Evolutionary conservation across 108 stramenopile genomes (phyloP).

Genomic region (Chaetoceros tenuissimus): DNA sequence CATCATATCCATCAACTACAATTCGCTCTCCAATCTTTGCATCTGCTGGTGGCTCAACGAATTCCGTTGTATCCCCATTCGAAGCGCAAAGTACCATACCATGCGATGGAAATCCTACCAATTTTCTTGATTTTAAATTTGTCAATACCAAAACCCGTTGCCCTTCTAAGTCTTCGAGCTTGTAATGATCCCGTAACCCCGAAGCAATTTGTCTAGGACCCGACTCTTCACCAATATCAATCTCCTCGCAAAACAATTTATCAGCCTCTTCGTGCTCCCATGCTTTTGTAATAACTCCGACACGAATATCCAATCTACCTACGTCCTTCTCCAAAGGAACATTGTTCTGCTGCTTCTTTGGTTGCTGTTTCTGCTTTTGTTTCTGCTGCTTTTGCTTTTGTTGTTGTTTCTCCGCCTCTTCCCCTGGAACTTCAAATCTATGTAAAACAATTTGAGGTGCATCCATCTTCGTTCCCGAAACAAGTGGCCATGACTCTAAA

Average conservation of each 20-base stretch:
- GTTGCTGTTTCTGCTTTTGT: slow-evolving; percentile 18
- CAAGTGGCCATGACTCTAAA: slow-evolving; percentile 40
- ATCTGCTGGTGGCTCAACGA: slow-evolving; percentile 73
- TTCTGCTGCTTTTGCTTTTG: slow-evolving; percentile 11
- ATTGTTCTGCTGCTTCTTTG: slow-evolving; percentile 19
- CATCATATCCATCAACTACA: slow-evolving; percentile 54
- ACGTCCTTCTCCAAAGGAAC: slow-evolving; percentile 29
- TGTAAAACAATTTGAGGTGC: slow-evolving; percentile 71
- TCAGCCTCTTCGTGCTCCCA: slow-evolving; percentile 90
- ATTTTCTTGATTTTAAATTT: slow-evolving; percentile 82
- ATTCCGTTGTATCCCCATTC: slow-evolving; percentile 54
- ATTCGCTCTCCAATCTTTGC: slow-evolving; percentile 75
- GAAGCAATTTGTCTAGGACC: slow-evolving; percentile 77
- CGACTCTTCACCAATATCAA: slow-evolving; percentile 83
- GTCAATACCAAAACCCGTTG: slow-evolving; percentile 73
- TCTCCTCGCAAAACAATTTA: slow-evolving; percentile 90
- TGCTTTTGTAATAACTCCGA: slow-evolving; percentile 68
- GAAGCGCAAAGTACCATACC: slow-evolving; percentile 92
- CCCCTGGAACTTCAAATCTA: slow-evolving; percentile 52
- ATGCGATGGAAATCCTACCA: slow-evolving; percentile 74
- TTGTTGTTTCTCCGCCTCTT: slow-evolving; percentile 30
- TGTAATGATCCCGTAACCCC: slow-evolving; percentile 71
- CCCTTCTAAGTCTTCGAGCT: slow-evolving; percentile 63
- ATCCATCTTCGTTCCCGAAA: slow-evolving; percentile 36
- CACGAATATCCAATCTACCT: slow-evolving; percentile 71